Base-by-base conservation (phyloP, 805 yeast genomes). In the Teunomyces tritomae region DNA sequence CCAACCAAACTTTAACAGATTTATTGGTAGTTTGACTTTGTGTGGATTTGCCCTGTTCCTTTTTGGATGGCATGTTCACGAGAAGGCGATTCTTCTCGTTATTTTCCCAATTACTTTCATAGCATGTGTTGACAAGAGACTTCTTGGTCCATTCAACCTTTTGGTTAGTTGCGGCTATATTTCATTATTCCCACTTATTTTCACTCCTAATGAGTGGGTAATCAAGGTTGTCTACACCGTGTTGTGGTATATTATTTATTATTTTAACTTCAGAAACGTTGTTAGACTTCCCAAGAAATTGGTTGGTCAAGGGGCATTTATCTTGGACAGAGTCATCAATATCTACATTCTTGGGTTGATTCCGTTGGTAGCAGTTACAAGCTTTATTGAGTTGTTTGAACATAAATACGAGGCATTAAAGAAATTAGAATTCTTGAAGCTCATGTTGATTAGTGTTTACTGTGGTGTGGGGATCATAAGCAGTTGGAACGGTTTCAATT, bases 21-120 rank as follows among this genome's bases (percentile, higher is more conserved):
- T 94, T 56, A 64, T 91, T 13, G 97, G 96, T 0, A 80, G 91
- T 1, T 68, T 94, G 57, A 85, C 97, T 0, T 74, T 92, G 42
- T 92, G 98, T 67, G 98, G 95, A 3, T 89, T 82, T 68, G 84
- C 96, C 0, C 87, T 96, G 2, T 94, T 88, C 61, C 68, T 94
- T 43, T 94, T 94, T 67, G 99, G 99, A 4, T 94, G 98, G 97
- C 98, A 94, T 61, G 99, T 94, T 20, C 99, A 94, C 69, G 99
- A 94, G 67, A 94, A 94, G 76, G 98, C 98, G 0, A 82, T 94
- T n/a, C 77, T 94, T 75, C 65, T 91, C 16, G 85, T 92, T 2
- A 86, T 94, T 7, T 79, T 94, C 55, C 99, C 99, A 1, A 83
- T 89, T 64, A 78, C 94, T 5, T 84, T 94, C 62, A 66, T 91